Conservation (phyloP, 1,284 basidiomycete species). For the Rhodotorula sp. region DNA sequence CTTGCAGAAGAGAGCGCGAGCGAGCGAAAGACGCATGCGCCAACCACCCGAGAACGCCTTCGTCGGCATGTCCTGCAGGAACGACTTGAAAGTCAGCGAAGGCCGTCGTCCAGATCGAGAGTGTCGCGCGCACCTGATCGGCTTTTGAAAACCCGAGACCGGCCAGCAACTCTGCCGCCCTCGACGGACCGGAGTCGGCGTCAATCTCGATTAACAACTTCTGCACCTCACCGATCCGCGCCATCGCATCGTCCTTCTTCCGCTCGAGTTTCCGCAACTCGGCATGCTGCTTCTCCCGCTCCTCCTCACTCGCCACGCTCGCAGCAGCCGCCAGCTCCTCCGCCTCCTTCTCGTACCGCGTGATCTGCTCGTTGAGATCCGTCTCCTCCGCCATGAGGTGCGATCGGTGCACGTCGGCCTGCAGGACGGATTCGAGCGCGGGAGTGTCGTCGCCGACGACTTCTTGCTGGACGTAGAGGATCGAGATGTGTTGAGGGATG, state of each 20-base stretch:
- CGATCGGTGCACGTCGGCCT: conserved; percentile 95
- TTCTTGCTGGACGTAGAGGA: conserved; percentile 98
- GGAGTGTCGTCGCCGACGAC: conserved; percentile 87
- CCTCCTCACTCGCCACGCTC: conserved; percentile 46
- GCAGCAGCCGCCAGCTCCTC: conserved; percentile 22
- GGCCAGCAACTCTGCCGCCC: conserved; percentile 84
- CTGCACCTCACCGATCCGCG: conserved; percentile 88
- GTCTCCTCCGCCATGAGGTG: conserved; percentile 79
- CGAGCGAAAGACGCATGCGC: conserved; percentile 60
- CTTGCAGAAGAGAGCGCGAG: conserved; percentile 85
- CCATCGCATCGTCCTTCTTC: conserved; percentile 76
- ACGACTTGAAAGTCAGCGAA: conserved; percentile 8
- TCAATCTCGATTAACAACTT: conserved; percentile 92
- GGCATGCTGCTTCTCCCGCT: conserved; percentile 55
- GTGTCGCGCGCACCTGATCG: conserved; percentile 65
- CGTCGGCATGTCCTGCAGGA: conserved; percentile 44
- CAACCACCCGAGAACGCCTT: conserved; percentile 96
- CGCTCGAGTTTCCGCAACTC: conserved; percentile 73
- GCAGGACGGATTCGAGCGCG: conserved; percentile 89
- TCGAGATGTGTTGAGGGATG: conserved; percentile 89
- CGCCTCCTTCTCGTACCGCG: conserved; percentile 55
- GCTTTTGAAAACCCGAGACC: conserved; percentile 87
- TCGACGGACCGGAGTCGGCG: conserved; percentile 89
- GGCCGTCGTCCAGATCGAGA: conserved; percentile 2
- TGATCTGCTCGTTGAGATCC: conserved; percentile 68